Evolutionary conservation across 2,329 filamentous ascomycete species (phyloP), one percentile per base, ranked within the genome.

Genomic region (Arthrobotrys entomopaga): DNA sequence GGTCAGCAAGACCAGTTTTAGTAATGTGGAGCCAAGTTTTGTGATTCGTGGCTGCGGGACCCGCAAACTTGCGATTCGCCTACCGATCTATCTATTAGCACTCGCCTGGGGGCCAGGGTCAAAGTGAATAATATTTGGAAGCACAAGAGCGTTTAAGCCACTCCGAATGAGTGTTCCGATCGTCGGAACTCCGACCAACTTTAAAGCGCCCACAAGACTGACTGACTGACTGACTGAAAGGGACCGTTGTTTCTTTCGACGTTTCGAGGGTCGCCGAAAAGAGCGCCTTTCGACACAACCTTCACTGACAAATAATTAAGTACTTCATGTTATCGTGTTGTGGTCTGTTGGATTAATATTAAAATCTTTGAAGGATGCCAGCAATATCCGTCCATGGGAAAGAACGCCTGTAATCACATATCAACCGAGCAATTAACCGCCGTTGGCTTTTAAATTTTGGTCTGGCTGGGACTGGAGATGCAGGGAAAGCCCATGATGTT

Each of bases 1-100:
- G 20, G 65, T 69, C 65, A 69, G 65, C 65, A 54, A 50, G 40
- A 46, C 54, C 43, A 56, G 54, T 61, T 69, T 69, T 46, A 54
- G 49, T 56, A 61, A 4, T 16, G 65, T 69, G 65, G 65, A 50
- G 38, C 56, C 48, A 24, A 49, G 40, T 16, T 26, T 38, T 34
- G 34, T 61, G 65, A 53, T 56, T 61, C 65, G 49, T 49, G 38
- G 54, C 54, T 54, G 29, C 42, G 6, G 29, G 54, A 60, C 49
- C 50, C 58, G 58, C n/a, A 29, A 16, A 13, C 13, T 50, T 16
- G 13, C 56, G 48, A 60, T 60, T 43, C 57, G 65, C 57, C 52
- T 63, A 63, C 46, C 38, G 49, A 64, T 26, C 10, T 40, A n/a
- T n/a, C n/a, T n/a, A n/a, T n/a, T n/a, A n/a, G n/a, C n/a, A n/a